Conservation (phyloP, 441 rosid genomes). For the Eruca vesicaria region DNA sequence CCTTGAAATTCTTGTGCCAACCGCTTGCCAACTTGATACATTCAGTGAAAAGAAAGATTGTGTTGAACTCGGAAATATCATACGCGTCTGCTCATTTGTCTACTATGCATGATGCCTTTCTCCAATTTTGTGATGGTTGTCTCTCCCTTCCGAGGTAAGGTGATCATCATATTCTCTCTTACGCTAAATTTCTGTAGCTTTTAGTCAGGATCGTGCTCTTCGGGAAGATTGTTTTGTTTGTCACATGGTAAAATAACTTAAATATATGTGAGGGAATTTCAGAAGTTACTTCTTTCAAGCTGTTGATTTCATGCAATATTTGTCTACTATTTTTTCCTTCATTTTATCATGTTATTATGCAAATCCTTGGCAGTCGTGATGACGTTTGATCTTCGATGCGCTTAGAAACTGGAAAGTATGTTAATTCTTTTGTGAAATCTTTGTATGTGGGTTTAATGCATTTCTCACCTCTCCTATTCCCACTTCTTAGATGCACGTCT, state of each 20-base stretch:
- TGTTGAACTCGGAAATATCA: slow-evolving; percentile 47
- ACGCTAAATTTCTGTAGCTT: slow-evolving; percentile 16
- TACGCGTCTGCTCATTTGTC: slow-evolving; percentile 43
- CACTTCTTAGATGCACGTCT: slow-evolving; percentile 47
- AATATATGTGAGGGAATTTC: slow-evolving; percentile 2
- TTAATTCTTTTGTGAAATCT: background rate
- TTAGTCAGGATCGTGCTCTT: background rate
- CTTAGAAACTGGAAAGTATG: background rate
- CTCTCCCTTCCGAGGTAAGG: slow-evolving; percentile 51
- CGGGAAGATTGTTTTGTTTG: background rate
- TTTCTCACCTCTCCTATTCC: slow-evolving; percentile 23
- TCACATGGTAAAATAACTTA: background rate
- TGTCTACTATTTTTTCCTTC: background rate
- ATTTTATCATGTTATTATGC: background rate
- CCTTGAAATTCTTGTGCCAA: slow-evolving; percentile 76
- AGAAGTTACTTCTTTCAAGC: slow-evolving; percentile 1
- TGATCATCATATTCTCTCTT: slow-evolving; percentile 17
- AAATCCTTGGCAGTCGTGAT: slow-evolving; percentile 8
- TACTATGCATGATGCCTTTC: slow-evolving; percentile 57
- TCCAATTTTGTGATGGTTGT: slow-evolving; percentile 55
- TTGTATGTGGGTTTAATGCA: slow-evolving; percentile 21
- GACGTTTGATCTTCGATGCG: background rate
- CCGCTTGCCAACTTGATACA: slow-evolving; percentile 75
- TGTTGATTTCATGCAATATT: background rate
- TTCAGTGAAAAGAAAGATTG: slow-evolving; percentile 53